A percentile compares a stretch with the other conserved stretches of the same genome.
These are phyloP conservation scores for Plasmodium vivax DNA, from an alignment of 169 alveolate genomes.

Conservation along the genomic window DNA sequence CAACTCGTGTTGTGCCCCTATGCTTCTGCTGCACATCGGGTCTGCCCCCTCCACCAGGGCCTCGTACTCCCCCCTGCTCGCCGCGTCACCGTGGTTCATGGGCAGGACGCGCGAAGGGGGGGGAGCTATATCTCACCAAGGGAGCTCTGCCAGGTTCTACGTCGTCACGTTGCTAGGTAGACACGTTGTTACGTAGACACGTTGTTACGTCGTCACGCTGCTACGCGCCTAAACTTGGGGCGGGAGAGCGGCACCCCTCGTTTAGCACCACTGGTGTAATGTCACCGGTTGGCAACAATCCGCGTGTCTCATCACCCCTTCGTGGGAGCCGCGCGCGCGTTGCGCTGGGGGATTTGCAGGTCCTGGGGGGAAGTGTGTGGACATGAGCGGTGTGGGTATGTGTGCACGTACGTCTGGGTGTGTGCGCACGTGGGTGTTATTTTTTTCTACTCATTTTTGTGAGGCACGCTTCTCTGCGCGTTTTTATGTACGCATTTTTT, in stretches of 20 bases:
- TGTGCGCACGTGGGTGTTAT: neutral
- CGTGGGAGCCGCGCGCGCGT: neutral
- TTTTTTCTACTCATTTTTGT: neutral
- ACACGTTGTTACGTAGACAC: neutral
- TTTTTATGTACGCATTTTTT: neutral
- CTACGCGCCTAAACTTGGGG: neutral
- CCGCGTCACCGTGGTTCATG: slow-evolving; percentile 4
- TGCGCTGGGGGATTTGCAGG: neutral
- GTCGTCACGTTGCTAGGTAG: neutral
- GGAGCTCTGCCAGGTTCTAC: neutral
- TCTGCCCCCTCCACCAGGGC: neutral
- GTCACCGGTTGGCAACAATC: neutral
- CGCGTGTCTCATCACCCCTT: neutral
- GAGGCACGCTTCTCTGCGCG: neutral
- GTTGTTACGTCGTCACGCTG: neutral
- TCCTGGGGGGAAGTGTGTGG: neutral
- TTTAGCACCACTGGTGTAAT: neutral
- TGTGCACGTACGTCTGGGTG: neutral
- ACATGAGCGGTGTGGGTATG: neutral
- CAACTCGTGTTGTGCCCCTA: neutral
- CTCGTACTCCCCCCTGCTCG: slow-evolving; percentile 17
- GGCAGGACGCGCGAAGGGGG: neutral
- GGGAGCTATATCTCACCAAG: neutral
- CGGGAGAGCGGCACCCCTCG: neutral
- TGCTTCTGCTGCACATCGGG: neutral